Percentiles rank a stretch among this genome's conserved stretches.
phyloP scores from a whole-genome alignment of 176 grass and related monocot genomes.

The Eremochloa ophiuroides region DNA sequence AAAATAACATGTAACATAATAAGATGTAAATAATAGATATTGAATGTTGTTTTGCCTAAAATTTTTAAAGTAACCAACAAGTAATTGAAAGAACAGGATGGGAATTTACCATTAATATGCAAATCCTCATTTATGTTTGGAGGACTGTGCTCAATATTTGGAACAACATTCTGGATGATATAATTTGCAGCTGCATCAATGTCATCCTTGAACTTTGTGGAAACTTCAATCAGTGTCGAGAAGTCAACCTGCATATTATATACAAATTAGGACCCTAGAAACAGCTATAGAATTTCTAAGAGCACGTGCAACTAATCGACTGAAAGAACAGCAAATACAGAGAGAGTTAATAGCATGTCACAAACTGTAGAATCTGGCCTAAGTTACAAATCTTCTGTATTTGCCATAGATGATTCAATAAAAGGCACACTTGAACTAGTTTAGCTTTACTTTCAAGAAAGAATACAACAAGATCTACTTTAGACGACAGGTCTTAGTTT shows the following conservation, averaged over 20 bases:
- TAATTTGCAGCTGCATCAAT: slow-evolving; percentile 26
- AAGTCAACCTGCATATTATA: slow-evolving; percentile 22
- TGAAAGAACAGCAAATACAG: not conserved
- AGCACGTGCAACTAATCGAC: not conserved
- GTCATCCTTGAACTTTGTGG: slow-evolving; percentile 31
- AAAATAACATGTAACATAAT: not conserved
- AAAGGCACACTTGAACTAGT: not conserved
- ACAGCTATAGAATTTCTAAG: not conserved
- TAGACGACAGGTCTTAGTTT: not conserved
- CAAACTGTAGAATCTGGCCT: not conserved
- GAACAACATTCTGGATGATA: slow-evolving; percentile 19
- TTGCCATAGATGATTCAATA: not conserved
- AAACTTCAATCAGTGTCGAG: slow-evolving; percentile 30
- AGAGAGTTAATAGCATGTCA: not conserved
- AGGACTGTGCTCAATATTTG: not conserved
- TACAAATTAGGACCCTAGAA: not conserved
- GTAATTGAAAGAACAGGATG: not conserved
- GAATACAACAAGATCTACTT: not conserved
- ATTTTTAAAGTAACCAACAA: not conserved
- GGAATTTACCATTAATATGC: slow-evolving; percentile 15
- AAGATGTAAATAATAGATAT: not conserved
- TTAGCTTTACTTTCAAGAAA: not conserved
- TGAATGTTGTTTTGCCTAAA: not conserved
- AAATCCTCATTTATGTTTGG: not conserved
- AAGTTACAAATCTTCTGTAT: not conserved